phyloP scores from a whole-genome alignment of 106 monocot genomes.

The Cymbidium sinense region DNA sequence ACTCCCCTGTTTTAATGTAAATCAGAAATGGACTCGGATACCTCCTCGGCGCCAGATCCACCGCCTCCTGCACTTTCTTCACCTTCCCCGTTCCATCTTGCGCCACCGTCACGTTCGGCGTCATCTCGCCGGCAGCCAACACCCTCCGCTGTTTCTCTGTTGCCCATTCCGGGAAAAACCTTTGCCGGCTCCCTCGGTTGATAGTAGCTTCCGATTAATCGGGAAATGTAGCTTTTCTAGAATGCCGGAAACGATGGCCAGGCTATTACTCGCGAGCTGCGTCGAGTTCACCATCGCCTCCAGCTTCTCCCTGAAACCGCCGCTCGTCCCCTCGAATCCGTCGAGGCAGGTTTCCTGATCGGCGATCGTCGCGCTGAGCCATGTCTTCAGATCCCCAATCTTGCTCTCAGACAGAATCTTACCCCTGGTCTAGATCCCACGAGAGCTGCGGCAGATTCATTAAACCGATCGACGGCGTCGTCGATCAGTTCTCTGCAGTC shows the following conservation, averaged over 20 bases:
- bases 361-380: constrained; percentile 39
- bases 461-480: constrained; percentile 31
- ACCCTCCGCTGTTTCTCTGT: constrained; percentile 18
- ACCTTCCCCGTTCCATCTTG: constrained; percentile 15
- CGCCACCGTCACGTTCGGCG: constrained; percentile 16
- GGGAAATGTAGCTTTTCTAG: not conserved
- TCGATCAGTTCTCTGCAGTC: constrained; percentile 45
- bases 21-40: constrained; percentile 9
- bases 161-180: constrained; percentile 9
- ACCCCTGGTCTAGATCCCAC: constrained; percentile 2
- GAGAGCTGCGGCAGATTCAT: constrained; percentile 22
- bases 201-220: too few relatives aligned
- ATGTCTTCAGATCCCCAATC: constrained; percentile 33
- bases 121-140: not conserved
- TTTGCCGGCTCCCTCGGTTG: not conserved
- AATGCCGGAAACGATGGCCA: constrained; percentile 32
- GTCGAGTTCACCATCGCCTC: constrained; percentile 36
- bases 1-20: constrained; percentile 14
- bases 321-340: constrained; percentile 13
- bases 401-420: constrained; percentile 12
- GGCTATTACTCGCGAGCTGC: constrained; percentile 35
- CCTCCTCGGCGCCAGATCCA: constrained; percentile 11
- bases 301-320: constrained; percentile 21
- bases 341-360: constrained; percentile 42
- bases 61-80: constrained; percentile 7